Conservation (phyloP, 1,284 basidiomycete genomes). For the Cutaneotrichosporon sp. region DNA sequence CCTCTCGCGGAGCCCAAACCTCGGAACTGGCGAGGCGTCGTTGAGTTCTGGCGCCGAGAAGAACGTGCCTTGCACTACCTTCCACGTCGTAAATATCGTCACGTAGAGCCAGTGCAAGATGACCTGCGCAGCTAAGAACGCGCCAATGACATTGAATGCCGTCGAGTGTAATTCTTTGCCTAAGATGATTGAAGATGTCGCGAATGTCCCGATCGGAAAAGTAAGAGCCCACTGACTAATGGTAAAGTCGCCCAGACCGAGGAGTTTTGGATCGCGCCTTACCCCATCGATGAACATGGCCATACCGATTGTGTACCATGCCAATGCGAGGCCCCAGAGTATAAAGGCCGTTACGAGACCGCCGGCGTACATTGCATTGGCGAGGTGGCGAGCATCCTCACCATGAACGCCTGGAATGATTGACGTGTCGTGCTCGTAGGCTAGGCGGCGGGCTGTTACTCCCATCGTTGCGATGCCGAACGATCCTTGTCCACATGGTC, state of each 20-base stretch:
- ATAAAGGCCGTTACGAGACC: constrained; percentile 45
- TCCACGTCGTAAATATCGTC: constrained; percentile 54
- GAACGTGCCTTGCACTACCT: constrained; percentile 54
- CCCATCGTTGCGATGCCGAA: constrained; percentile 62
- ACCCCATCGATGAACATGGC: constrained; percentile 37
- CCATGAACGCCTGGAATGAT: constrained; percentile 45
- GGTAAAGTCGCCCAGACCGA: constrained; percentile 34
- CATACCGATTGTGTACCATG: constrained; percentile 53
- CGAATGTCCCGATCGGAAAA: constrained; percentile 60
- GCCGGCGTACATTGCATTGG: constrained; percentile 55
- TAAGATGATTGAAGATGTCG: constrained; percentile 63
- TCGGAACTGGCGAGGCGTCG: constrained; percentile 27
- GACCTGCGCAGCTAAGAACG: constrained; percentile 60
- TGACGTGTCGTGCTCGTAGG: constrained; percentile 49
- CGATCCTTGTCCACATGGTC: constrained; percentile 62
- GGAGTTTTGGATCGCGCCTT: constrained; percentile 25
- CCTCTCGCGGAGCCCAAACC: neutral
- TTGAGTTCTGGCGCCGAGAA: constrained; percentile 58
- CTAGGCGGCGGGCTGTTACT: constrained; percentile 53
- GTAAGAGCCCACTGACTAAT: constrained; percentile 51
- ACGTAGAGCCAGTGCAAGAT: constrained; percentile 63
- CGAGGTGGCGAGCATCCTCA: constrained; percentile 34
- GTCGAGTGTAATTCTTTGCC: constrained; percentile 59
- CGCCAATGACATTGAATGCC: constrained; percentile 58
- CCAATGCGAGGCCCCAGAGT: constrained; percentile 56